Conservation (phyloP, 73 alveolate genomes). For the Loxodes magnus region DNA sequence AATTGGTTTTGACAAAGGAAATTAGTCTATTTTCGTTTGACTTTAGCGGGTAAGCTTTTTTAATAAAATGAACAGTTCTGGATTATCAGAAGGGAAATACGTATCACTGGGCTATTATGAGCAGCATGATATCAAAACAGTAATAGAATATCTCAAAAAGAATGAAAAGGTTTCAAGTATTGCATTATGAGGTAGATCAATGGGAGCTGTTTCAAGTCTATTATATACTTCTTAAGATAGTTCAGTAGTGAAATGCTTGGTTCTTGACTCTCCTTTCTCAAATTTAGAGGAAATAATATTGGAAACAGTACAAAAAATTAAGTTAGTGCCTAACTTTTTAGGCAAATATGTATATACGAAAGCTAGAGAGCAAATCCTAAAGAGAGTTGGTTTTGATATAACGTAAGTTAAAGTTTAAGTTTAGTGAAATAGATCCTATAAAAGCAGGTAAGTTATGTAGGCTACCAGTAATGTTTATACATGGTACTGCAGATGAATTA, state of each 20-base stretch:
- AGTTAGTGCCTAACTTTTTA: conserved; percentile 18
- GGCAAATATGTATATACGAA: conserved; percentile 26
- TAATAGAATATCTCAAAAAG: conserved; percentile 32
- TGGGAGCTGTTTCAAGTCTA: conserved; percentile 71
- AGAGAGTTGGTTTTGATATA: conserved; percentile 41
- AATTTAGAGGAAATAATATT: conserved; percentile 20
- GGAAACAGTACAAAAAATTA: conserved; percentile 24
- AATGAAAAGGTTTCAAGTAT: conserved; percentile 36
- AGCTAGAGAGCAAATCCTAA: conserved; percentile 12
- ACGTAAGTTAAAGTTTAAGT: conserved; percentile 27
- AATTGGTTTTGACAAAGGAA: conserved; percentile 4
- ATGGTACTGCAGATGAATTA: conserved; percentile 47
- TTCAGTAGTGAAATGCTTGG: conserved; percentile 18
- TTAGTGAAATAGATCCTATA: too few relatives aligned
- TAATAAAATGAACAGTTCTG: too few relatives aligned
- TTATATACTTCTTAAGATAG: conserved; percentile 45
- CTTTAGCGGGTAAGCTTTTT: too few relatives aligned
- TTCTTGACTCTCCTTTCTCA: conserved; percentile 48
- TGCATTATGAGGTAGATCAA: conserved; percentile 64
- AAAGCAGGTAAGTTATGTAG: conserved; percentile 29
- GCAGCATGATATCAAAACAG: conserved; percentile 38
- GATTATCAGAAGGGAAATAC: conserved; percentile 17
- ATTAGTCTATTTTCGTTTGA: conserved; percentile 15
- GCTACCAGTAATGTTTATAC: conserved; percentile 53
- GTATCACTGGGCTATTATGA: conserved; percentile 29